Evolutionary conservation across 306 rosid genomes (phyloP), one percentile per base, ranked within the genome.

Genomic region (Astragalus membranaceus): DNA sequence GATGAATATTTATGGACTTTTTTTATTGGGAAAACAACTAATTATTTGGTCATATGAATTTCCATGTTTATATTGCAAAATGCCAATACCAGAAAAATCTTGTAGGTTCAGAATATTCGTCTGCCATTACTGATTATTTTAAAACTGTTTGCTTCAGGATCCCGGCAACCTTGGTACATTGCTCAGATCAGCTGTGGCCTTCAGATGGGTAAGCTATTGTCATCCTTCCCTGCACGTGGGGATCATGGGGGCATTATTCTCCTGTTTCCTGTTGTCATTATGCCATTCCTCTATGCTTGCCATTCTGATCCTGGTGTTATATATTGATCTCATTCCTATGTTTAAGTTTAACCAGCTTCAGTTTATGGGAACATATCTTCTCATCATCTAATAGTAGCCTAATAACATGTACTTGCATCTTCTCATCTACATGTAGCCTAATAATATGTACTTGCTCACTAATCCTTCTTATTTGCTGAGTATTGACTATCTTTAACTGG

Each of bases 121-220:
- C 36, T 13, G 51, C 62, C 78, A 42, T 76, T 23, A 41, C 70
- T 83, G 44, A 73, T 73, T 71, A n/a, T 72, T 60, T 60, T 5
- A 58, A 47, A 67, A 13, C 64, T 63, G 33, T 73, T 79, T 62
- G 33, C 74, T 85, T 91, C 89, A 90, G 98, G 98, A 94, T 77
- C 96, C 90, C 12, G 97, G 96, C 51, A 94, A 90, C 80, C 96
- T 94, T 12, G 98, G 97, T 56, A 84, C 98, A 1, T 80, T 90
- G 72, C 86, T 94, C 79, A 84, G 98, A 78, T 85, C 97, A 41
- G 97, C 97, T 26, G 76, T 86, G 77, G 92, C 98, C 76, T 94
- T 94, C 73, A 81, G 81, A 83, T 94, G 97, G 98, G 97, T 90
- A 79, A 85, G 91, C 37, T 73, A 54, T 70, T 76, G 35, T 26